phyloP scores from a whole-genome alignment of 495 filamentous ascomycete species.

The Aspergillus panamensis region DNA sequence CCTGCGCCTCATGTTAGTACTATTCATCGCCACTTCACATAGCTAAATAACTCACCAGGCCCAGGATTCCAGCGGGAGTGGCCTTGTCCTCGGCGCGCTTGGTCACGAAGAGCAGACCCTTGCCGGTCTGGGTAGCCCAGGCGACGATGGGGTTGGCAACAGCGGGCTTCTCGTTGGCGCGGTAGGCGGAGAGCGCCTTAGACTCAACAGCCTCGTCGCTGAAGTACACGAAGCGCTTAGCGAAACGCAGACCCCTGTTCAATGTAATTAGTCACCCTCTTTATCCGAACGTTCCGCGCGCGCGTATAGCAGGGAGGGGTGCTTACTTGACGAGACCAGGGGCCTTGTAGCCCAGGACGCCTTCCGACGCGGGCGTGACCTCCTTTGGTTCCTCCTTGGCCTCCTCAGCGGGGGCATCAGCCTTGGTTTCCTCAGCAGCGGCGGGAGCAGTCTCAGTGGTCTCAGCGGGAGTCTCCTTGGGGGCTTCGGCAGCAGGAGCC shows the following conservation, averaged over 20 bases:
- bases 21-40: background rate
- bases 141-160: slow-evolving; percentile 74
- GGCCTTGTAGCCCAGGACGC: slow-evolving; percentile 79
- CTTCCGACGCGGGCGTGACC: slow-evolving; percentile 58
- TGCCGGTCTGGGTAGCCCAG: slow-evolving; percentile 90
- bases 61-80: slow-evolving; percentile 75
- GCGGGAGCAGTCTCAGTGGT: slow-evolving; percentile 35
- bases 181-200: slow-evolving; percentile 68
- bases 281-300: background rate
- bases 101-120: slow-evolving; percentile 88
- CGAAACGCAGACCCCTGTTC: slow-evolving; percentile 57
- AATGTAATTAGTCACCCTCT: slow-evolving; percentile 15
- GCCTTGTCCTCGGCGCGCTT: slow-evolving; percentile 82
- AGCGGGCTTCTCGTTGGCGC: slow-evolving; percentile 79
- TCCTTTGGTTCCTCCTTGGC: slow-evolving; percentile 48
- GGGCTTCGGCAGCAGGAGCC: slow-evolving; percentile 33
- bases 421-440: slow-evolving; percentile 43
- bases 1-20: slow-evolving; percentile 43
- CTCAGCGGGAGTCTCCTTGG: slow-evolving; percentile 35
- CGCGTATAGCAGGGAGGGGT: slow-evolving; percentile 1
- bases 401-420: slow-evolving; percentile 44
- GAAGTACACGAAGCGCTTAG: slow-evolving; percentile 92
- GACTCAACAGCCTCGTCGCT: slow-evolving; percentile 72
- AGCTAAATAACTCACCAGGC: slow-evolving; percentile 60
- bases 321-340: slow-evolving; percentile 89